Evolutionary conservation across 2,329 filamentous ascomycete species (phyloP), one percentile per base, ranked within the genome.

Genomic region (Venturia pyrina): DNA sequence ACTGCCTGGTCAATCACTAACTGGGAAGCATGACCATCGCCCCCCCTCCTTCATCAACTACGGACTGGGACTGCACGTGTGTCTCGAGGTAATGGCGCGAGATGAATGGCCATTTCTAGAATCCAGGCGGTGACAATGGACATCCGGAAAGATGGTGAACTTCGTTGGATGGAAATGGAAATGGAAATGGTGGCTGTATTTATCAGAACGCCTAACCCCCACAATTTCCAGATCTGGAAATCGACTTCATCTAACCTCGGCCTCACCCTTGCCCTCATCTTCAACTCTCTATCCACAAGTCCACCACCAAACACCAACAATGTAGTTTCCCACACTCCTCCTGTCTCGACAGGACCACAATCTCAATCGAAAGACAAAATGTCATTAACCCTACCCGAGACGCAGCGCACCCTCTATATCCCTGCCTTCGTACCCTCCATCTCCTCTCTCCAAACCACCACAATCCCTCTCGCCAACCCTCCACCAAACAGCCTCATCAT

Each of bases 401-500:
- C 28, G 21, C 60, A 62, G 44, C 32, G 28, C 37, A 40, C 60
- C 15, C n/a, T 62, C 43, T n/a, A 62, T 24, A 41, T 62, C n/a
- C 40, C 60, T 21, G 19, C 60, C n/a, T 62, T 62, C 43, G 60
- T 62, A n/a, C 10, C 37, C 43, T 43, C 43, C 1, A 44, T 62
- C 37, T 28, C 60, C n/a, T 28, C 40, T 40, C 50, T 67, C 46
- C 24, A 17, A 44, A 44, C 32, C n/a, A 41, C 64, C n/a, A 44
- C 40, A 8, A 37, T 66, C 10, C 72, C 77, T 6, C 66, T 68
- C 13, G 78, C 78, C 11, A 65, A 70, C 19, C 70, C 75, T 3
- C 73, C 74, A 41, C 67, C 72, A 11, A 70, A 73, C 40, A 73
- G 80, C 67, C 75, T 79, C 43, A 69, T 83, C 21, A 73, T 85